These are phyloP conservation scores for Dioscorea dumetorum DNA, from an alignment of 106 monocot species.

Conservation along the genomic window DNA sequence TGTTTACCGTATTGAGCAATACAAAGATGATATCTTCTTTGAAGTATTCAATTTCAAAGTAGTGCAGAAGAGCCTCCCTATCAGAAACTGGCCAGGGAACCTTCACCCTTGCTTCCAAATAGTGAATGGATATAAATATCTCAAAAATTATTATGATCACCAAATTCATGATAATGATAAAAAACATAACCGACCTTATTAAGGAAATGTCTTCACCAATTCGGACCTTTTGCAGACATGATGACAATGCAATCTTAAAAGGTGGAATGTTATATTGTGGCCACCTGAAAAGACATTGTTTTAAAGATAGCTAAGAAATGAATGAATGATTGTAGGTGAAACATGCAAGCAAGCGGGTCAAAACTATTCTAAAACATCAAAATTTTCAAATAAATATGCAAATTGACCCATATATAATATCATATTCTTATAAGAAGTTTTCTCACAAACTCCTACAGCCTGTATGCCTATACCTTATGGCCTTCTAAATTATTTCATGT, in stretches of 20 bases:
- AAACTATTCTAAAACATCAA: too few species aligned
- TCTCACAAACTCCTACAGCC: too few species aligned
- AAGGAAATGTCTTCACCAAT: slow-evolving; percentile 86
- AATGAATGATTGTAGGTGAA: background rate
- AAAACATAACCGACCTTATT: slow-evolving; percentile 54
- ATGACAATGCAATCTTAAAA: slow-evolving; percentile 57
- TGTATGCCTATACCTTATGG: too few species aligned
- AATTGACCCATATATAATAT: too few species aligned
- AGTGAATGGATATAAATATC: slow-evolving; percentile 22
- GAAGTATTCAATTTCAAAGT: slow-evolving; percentile 76
- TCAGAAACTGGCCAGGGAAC: slow-evolving; percentile 95
- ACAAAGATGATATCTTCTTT: slow-evolving; percentile 82
- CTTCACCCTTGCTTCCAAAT: slow-evolving; percentile 96
- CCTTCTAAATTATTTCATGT: too few species aligned
- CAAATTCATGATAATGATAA: too few species aligned
- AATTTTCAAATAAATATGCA: too few species aligned
- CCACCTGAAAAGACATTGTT: slow-evolving; percentile 57
- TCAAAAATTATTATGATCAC: slow-evolving; percentile 4
- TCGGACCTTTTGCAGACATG: slow-evolving; percentile 55
- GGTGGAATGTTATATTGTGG: slow-evolving; percentile 88
- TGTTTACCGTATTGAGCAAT: slow-evolving; percentile 65
- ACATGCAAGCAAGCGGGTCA: background rate
- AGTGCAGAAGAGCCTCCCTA: slow-evolving; percentile 82
- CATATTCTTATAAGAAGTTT: too few species aligned
- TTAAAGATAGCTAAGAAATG: background rate